phyloP scores from a whole-genome alignment of 1,284 basidiomycete species.

The Blastosporella zonata region DNA sequence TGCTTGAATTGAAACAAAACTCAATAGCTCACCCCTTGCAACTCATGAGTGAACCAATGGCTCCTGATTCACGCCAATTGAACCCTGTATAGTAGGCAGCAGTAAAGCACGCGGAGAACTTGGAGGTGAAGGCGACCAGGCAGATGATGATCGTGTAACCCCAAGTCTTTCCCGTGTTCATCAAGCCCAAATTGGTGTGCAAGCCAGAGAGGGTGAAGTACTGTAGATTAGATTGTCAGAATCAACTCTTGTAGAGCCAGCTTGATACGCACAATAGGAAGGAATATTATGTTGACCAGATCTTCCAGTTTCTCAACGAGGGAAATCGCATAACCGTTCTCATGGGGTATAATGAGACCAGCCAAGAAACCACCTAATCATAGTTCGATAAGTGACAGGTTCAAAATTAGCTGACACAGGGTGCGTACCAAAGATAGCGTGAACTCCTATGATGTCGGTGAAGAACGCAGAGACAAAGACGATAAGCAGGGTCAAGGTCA shows the following conservation, averaged over 20 bases:
- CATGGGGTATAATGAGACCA: constrained; percentile 86
- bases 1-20: background rate
- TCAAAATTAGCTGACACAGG: constrained; percentile 24
- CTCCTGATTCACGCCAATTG: constrained; percentile 75
- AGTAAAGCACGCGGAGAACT: constrained; percentile 68
- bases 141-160: constrained; percentile 84
- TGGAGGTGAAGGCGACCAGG: constrained; percentile 77
- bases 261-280: constrained; percentile 68
- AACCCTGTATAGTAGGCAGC: constrained; percentile 70
- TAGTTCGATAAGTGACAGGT: constrained; percentile 27
- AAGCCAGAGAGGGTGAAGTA: constrained; percentile 85
- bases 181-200: constrained; percentile 77
- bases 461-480: constrained; percentile 81
- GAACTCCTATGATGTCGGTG: constrained; percentile 84
- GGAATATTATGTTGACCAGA: constrained; percentile 67
- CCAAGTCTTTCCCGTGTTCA: constrained; percentile 78
- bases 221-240: constrained; percentile 31
- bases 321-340: constrained; percentile 80
- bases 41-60: constrained; percentile 89
- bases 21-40: constrained; percentile 78
- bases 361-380: constrained; percentile 76
- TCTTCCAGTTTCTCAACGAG: constrained; percentile 81
- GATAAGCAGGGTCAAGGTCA: constrained; percentile 75
- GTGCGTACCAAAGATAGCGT: constrained; percentile 61
- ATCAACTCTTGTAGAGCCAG: background rate